These are phyloP conservation scores for Paramecium caudatum DNA, from an alignment of 73 alveolate genomes.

Conservation along the genomic window DNA sequence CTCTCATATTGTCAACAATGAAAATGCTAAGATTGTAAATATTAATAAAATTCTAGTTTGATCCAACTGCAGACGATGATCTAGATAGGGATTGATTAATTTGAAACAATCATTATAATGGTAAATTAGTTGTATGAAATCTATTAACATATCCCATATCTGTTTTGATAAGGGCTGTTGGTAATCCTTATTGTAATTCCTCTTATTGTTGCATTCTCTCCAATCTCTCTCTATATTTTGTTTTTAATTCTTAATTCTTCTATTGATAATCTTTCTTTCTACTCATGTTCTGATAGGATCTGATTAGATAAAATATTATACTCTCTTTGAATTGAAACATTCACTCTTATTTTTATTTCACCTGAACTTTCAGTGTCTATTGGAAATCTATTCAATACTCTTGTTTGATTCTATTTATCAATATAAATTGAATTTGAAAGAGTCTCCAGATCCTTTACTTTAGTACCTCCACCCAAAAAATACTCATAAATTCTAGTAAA, in stretches of 20 bases:
- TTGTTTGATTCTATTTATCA: constrained; percentile 3
- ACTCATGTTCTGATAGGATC: constrained; percentile 14
- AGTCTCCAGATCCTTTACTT: constrained; percentile 17
- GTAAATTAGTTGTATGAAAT: constrained; percentile 56
- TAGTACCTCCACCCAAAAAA: constrained; percentile 83
- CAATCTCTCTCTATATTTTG: constrained; percentile 17
- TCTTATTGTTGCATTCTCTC: not conserved
- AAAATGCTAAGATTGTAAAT: constrained; percentile 53
- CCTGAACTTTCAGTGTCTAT: constrained; percentile 64
- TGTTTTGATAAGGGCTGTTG: constrained; percentile 44
- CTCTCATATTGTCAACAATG: constrained; percentile 65
- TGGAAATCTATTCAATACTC: constrained; percentile 41
- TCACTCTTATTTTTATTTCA: constrained; percentile 37
- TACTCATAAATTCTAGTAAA: constrained; percentile 79
- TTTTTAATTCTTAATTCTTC: constrained; percentile 16
- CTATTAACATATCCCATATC: constrained; percentile 54
- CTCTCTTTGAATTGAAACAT: constrained; percentile 57
- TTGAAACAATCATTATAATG: constrained; percentile 8
- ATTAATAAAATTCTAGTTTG: constrained; percentile 32
- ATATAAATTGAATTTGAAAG: not conserved
- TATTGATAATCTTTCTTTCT: constrained; percentile 26
- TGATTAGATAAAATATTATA: not conserved
- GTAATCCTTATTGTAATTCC: constrained; percentile 34
- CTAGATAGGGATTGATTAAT: constrained; percentile 62
- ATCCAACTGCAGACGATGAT: constrained; percentile 71